A percentile compares a stretch with the other conserved stretches of the same genome.
Conservation (phyloP, 495 filamentous ascomycete species). For the Xylaria longipes region DNA sequence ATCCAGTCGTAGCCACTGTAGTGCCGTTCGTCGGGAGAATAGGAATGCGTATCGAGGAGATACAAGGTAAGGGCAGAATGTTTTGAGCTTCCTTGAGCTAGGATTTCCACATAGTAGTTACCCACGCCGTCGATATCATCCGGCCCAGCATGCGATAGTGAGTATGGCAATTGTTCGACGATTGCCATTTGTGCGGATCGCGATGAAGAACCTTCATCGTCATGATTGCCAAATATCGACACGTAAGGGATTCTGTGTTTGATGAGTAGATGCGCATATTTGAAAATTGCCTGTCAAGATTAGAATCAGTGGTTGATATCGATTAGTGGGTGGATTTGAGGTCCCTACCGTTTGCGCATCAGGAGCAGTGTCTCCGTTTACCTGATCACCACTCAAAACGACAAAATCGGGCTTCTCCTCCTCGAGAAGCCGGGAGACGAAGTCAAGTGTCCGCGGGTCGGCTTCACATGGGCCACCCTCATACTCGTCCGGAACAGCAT, state of each 20-base stretch:
- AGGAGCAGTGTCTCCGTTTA: constrained; percentile 90
- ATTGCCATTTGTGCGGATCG: constrained; percentile 82
- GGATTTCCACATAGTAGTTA: constrained; percentile 92
- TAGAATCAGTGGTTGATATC: constrained; percentile 8
- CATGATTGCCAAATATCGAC: constrained; percentile 95
- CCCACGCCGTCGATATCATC: constrained; percentile 86
- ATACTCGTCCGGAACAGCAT: constrained; percentile 74
- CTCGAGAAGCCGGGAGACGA: constrained; percentile 80
- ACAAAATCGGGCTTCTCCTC: constrained; percentile 92
- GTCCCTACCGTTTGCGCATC: constrained; percentile 77
- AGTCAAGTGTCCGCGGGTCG: constrained; percentile 89
- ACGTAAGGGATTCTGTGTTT: constrained; percentile 90
- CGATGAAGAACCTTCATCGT: constrained; percentile 86
- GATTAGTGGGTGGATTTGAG: not conserved
- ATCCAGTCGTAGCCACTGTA: constrained; percentile 95
- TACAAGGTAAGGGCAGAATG: constrained; percentile 94
- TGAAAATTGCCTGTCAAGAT: constrained; percentile 76
- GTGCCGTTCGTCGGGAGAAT: constrained; percentile 86
- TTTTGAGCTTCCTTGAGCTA: constrained; percentile 74
- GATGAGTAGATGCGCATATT: constrained; percentile 85
- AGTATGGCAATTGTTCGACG: constrained; percentile 86
- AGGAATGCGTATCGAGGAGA: constrained; percentile 90
- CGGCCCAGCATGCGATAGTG: constrained; percentile 81
- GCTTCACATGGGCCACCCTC: constrained; percentile 85
- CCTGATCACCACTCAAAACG: constrained; percentile 89